These are phyloP conservation scores for Arthrobotrys iridis DNA, from an alignment of 2,329 filamentous ascomycete genomes.

Conservation along the genomic window DNA sequence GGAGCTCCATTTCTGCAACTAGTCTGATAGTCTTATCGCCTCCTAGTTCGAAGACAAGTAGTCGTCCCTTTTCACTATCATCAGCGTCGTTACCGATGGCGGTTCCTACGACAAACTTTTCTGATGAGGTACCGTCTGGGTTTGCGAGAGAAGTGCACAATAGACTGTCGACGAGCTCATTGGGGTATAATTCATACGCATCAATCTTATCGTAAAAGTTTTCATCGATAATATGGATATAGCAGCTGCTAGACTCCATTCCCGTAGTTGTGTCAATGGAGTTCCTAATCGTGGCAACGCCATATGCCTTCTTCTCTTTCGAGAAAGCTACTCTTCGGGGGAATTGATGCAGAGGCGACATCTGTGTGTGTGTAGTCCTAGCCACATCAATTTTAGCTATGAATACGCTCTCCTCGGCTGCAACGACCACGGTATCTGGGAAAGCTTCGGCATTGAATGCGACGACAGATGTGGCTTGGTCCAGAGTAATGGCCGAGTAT, in stretches of 20 bases:
- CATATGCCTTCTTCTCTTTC: slow-evolving; percentile 79
- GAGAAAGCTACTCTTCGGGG: slow-evolving; percentile 89
- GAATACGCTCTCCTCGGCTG: slow-evolving; percentile 78
- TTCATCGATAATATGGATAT: slow-evolving; percentile 91
- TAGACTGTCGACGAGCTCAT: slow-evolving; percentile 86
- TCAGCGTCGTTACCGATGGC: slow-evolving; percentile 74
- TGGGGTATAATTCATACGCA: slow-evolving; percentile 71
- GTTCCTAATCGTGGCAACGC: slow-evolving; percentile 83
- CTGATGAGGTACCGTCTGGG: slow-evolving; percentile 68
- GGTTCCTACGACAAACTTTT: slow-evolving; percentile 92
- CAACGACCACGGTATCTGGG: slow-evolving; percentile 81
- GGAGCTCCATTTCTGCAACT: slow-evolving; percentile 75
- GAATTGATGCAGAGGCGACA: slow-evolving; percentile 80
- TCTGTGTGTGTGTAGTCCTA: slow-evolving; percentile 85
- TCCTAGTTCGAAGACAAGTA: slow-evolving; percentile 85
- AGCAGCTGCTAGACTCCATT: slow-evolving; percentile 78
- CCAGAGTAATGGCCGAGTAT: slow-evolving; percentile 91
- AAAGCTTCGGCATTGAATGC: slow-evolving; percentile 84
- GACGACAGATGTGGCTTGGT: slow-evolving; percentile 82
- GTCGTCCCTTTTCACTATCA: slow-evolving; percentile 74
- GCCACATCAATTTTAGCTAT: slow-evolving; percentile 84
- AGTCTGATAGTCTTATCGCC: slow-evolving; percentile 77
- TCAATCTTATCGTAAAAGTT: slow-evolving; percentile 83
- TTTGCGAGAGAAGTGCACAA: slow-evolving; percentile 78
- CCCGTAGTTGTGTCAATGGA: slow-evolving; percentile 68